A percentile compares a stretch with the other conserved stretches of the same genome.
These are phyloP conservation scores for Eucalyptus dawsonii DNA, from an alignment of 345 rosid genomes.

Conservation along the genomic window DNA sequence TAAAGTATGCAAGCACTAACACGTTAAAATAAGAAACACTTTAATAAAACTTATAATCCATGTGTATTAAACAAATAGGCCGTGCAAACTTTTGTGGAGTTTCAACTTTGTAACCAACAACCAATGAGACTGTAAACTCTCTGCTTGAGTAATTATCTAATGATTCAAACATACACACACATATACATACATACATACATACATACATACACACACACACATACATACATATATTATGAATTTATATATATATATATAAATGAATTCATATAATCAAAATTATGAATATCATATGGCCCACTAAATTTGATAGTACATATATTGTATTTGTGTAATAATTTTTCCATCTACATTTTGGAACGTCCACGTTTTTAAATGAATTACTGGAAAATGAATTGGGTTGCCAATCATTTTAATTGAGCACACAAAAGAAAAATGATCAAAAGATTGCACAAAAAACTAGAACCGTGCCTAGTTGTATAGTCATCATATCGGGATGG, in stretches of 20 bases:
- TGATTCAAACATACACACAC: too few species aligned
- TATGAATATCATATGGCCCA: accelerated
- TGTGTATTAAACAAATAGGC: accelerated
- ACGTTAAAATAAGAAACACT: accelerated
- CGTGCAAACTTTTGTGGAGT: accelerated
- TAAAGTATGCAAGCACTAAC: accelerated
- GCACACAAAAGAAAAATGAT: neutral
- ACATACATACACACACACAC: too few species aligned
- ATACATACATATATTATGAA: too few species aligned
- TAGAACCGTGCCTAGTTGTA: neutral
- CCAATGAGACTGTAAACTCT: accelerated
- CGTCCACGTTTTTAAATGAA: neutral
- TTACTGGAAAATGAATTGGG: neutral
- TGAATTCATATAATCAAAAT: neutral
- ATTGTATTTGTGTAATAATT: neutral
- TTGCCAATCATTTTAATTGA: neutral
- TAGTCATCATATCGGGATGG: neutral
- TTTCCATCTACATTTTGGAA: neutral
- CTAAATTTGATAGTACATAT: neutral
- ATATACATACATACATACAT: accelerated
- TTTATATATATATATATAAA: too few species aligned
- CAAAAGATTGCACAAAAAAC: neutral
- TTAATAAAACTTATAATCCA: accelerated
- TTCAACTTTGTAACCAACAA: too few species aligned
- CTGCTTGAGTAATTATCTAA: neutral